phyloP scores from a whole-genome alignment of 1,284 basidiomycete genomes.

The Melampsora americana region DNA sequence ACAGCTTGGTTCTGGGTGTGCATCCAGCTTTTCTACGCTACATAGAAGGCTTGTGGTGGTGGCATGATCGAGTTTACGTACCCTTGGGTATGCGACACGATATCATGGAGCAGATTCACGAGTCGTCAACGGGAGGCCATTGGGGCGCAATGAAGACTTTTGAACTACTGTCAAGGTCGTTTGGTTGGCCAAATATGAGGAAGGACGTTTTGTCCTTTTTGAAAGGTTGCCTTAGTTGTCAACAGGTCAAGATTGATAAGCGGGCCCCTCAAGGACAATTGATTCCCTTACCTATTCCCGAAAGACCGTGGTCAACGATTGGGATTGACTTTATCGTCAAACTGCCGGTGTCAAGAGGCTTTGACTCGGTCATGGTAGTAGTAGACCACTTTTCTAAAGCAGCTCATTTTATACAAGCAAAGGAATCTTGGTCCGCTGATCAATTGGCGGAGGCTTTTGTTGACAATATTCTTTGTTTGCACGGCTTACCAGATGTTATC shows the following conservation, averaged over 20 bases:
- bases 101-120: not conserved
- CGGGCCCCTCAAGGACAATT: not conserved
- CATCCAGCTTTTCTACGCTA: not conserved
- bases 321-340: slow-evolving; percentile 47
- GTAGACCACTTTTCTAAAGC: too few species aligned
- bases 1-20: not conserved
- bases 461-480: not conserved
- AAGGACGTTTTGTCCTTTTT: not conserved
- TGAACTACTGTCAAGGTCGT: not conserved
- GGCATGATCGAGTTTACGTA: not conserved
- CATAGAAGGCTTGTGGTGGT: not conserved
- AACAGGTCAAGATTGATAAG: not conserved
- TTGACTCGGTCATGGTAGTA: slow-evolving; percentile 48
- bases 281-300: not conserved
- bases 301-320: slow-evolving; percentile 42
- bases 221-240: slow-evolving; percentile 3
- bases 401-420: too few species aligned
- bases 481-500: not conserved
- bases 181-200: slow-evolving; percentile 8
- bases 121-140: not conserved
- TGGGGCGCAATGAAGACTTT: not conserved
- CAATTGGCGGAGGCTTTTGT: not conserved
- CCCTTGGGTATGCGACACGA: not conserved
- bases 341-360: slow-evolving; percentile 25
- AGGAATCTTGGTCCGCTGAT: too few species aligned